A percentile compares a stretch with the other conserved stretches of the same genome.
Evolutionary conservation across 148 eudicot species (phyloP).

Genomic region (Camellia granthamiana): DNA sequence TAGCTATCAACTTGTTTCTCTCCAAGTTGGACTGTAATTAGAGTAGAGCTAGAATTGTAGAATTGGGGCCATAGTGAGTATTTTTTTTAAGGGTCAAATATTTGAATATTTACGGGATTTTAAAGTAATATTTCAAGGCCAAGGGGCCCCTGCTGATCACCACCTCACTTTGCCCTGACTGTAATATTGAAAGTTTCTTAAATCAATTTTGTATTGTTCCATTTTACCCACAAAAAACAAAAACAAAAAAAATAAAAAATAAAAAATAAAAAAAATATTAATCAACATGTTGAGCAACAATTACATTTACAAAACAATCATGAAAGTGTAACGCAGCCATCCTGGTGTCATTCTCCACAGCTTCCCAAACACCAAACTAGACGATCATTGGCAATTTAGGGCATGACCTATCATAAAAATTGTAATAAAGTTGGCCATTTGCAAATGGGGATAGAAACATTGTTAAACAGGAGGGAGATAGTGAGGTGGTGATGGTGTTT

Average conservation of each 20-base stretch:
- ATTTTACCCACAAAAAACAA: too few species aligned
- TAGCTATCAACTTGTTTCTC: not conserved
- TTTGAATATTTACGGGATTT: too few species aligned
- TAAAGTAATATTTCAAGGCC: too few species aligned
- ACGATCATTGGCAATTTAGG: conserved; percentile 38
- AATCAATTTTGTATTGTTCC: too few species aligned
- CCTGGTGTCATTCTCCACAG: conserved; percentile 40
- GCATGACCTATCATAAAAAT: conserved; percentile 40
- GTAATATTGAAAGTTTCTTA: too few species aligned
- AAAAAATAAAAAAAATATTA: too few species aligned
- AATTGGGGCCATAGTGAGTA: too few species aligned
- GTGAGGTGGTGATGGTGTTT: not conserved
- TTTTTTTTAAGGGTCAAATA: too few species aligned
- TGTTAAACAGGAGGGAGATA: conserved; percentile 12
- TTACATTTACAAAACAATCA: conserved; percentile 55
- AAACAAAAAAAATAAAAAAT: too few species aligned
- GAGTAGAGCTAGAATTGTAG: too few species aligned
- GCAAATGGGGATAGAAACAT: not conserved
- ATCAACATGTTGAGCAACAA: not conserved
- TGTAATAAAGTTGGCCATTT: conserved; percentile 31
- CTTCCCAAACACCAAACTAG: conserved; percentile 38
- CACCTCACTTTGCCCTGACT: too few species aligned
- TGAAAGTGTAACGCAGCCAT: conserved; percentile 57
- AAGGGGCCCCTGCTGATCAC: too few species aligned
- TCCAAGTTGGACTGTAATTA: not conserved